Evolutionary conservation across 192 early-diverging fungal genomes (phyloP).

Genomic region (Backusella psychrophila): DNA sequence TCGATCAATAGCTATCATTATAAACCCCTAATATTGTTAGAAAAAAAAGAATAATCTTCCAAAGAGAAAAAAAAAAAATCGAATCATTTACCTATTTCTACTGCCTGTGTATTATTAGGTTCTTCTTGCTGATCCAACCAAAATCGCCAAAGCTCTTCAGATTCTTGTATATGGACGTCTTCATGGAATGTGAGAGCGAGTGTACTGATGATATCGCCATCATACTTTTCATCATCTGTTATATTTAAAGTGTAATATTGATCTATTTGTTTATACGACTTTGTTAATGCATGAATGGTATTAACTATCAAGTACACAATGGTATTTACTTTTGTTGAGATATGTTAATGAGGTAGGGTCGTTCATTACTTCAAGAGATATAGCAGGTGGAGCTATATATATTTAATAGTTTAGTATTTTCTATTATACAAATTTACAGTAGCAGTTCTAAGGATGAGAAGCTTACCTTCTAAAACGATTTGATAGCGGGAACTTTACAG

Average conservation of each 20-base stretch:
- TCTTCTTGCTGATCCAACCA: neutral
- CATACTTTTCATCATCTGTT: neutral
- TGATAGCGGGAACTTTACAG: neutral
- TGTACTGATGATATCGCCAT: neutral
- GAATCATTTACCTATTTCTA: neutral
- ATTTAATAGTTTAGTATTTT: neutral
- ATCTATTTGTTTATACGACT: neutral
- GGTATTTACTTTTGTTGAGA: neutral
- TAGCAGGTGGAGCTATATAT: neutral
- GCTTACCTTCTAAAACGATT: neutral
- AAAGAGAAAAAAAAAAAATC: neutral
- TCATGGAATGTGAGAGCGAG: neutral
- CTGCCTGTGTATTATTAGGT: neutral
- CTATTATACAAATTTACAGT: neutral
- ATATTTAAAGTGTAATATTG: constrained; percentile 1
- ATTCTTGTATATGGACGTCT: neutral
- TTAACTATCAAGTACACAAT: neutral
- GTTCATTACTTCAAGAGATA: neutral
- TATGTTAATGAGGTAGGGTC: neutral
- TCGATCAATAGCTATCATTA: neutral
- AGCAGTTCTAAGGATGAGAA: neutral
- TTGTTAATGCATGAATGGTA: neutral
- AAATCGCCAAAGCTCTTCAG: neutral
- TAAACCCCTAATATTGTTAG: neutral
- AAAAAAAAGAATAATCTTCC: neutral